phyloP scores from a whole-genome alignment of 176 grass and related monocot species.

The Paspalum vaginatum region DNA sequence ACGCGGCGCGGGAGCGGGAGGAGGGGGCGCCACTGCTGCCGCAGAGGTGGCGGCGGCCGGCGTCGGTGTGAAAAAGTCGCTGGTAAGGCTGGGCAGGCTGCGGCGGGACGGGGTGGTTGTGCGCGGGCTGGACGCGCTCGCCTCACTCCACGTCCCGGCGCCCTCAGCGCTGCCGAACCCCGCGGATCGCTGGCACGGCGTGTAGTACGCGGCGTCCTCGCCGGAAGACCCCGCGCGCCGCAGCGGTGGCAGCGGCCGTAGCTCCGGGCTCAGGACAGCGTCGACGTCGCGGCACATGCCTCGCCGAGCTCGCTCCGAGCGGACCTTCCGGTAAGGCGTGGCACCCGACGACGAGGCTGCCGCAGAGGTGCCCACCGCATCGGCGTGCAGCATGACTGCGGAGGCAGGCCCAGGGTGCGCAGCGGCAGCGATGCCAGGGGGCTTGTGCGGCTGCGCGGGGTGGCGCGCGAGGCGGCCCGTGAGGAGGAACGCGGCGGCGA shows the following conservation, averaged over 20 bases:
- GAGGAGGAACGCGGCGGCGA: constrained; percentile 46
- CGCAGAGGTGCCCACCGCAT: not conserved
- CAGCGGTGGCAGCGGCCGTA: constrained; percentile 78
- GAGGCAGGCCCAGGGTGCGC: constrained; percentile 11
- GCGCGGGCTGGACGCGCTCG: constrained; percentile 61
- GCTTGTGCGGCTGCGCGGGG: constrained; percentile 44
- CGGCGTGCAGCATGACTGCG: constrained; percentile 1
- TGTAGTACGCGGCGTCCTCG: constrained; percentile 81
- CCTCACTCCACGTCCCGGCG: constrained; percentile 52
- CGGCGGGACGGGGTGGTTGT: constrained; percentile 68
- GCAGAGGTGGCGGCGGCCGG: not conserved
- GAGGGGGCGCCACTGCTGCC: not conserved
- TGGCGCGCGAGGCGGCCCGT: constrained; percentile 40
- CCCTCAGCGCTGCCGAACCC: constrained; percentile 43
- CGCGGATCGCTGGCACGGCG: constrained; percentile 53
- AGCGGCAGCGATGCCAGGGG: constrained; percentile 36
- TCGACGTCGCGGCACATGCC: constrained; percentile 71
- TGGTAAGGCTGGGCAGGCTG: constrained; percentile 82
- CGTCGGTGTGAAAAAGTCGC: constrained; percentile 53
- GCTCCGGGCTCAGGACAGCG: constrained; percentile 75
- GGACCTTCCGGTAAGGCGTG: constrained; percentile 68
- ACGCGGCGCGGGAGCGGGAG: constrained; percentile 48
- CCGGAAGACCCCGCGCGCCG: constrained; percentile 57
- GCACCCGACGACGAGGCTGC: constrained; percentile 5
- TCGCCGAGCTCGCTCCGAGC: constrained; percentile 49